phyloP scores from a whole-genome alignment of 176 grass and related monocot genomes.

The Musa acuminata region DNA sequence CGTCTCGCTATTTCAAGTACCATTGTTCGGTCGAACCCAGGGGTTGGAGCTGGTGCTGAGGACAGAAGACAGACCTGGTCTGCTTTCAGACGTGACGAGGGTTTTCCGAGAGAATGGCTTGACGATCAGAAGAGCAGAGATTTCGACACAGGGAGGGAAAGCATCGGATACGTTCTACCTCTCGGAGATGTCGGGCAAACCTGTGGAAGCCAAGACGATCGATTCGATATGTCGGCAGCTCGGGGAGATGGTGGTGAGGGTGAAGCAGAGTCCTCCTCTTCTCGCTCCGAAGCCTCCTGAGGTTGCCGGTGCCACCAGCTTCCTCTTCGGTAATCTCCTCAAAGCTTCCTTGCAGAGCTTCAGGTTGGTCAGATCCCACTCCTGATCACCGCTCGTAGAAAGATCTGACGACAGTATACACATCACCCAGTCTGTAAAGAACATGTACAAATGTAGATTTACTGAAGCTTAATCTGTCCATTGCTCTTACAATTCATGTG shows the following conservation, averaged over 20 bases:
- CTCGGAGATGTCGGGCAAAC: constrained; percentile 45
- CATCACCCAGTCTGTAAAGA: background rate
- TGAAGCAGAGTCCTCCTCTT: constrained; percentile 68
- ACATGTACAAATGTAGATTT: too few species aligned
- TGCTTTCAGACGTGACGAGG: constrained; percentile 70
- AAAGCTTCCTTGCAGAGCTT: constrained; percentile 63
- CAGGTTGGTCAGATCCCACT: constrained; percentile 51
- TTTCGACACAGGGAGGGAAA: constrained; percentile 43
- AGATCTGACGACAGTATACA: too few species aligned
- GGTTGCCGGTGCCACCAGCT: constrained; percentile 28
- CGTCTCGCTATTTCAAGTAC: background rate
- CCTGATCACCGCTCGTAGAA: background rate
- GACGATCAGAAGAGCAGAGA: constrained; percentile 65
- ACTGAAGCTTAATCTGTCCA: too few species aligned
- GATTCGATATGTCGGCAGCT: constrained; percentile 50
- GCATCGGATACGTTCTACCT: constrained; percentile 75
- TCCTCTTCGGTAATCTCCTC: constrained; percentile 67
- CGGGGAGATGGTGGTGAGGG: constrained; percentile 40
- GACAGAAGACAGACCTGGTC: constrained; percentile 37
- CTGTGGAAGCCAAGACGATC: constrained; percentile 59
- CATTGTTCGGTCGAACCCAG: background rate
- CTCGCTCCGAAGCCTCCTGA: background rate
- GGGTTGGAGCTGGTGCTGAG: constrained; percentile 69
- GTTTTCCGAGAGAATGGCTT: constrained; percentile 86
- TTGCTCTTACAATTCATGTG: too few species aligned